Evolutionary conservation across 768 basidiomycete genomes (phyloP), one percentile per base, ranked within the genome.

Genomic region (Calocera viscosa): DNA sequence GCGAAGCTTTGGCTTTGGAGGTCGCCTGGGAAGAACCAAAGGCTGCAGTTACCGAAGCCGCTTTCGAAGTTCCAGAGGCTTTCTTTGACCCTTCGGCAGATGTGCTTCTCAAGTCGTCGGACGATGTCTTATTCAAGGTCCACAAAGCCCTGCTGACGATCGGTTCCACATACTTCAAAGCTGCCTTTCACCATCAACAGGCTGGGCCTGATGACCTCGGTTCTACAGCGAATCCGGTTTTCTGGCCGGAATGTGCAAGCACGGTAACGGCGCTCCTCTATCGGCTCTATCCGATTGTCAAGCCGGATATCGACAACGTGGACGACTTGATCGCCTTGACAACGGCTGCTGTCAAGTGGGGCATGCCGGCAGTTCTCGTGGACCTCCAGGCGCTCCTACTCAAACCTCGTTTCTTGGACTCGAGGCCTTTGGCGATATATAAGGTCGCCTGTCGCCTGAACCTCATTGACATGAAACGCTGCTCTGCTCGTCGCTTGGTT

Each of bases 91-190:
- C 43, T 8, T 5, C 3, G 3, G 43, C 43, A 3, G 43, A 47
- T 24, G 8, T 47, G 19, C 43, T 47, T 24, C 24, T 47, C 19
- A 47, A 28, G 16, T 67, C 67, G 14, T 67, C 67, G 2, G 67
- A 67, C 35, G 67, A 40, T 1, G 38, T 33, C 16, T 24, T 16
- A 19, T 67, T 64, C 64, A 67, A 67, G 64, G 67, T 53, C 16
- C 34, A 26, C 33, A 40, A 47, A 22, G n/a, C 32, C 30, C 33
- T 67, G n/a, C 34, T 65, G 24, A 64, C 40, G 5, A 28, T 65
- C n/a, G 67, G 63, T 19, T 67, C 67, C n/a, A n/a, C n/a, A n/a
- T n/a, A n/a, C n/a, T n/a, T n/a, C n/a, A n/a, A n/a, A n/a, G n/a
- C n/a, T n/a, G n/a, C n/a, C n/a, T n/a, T n/a, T n/a, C n/a, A n/a